Percentiles rank a stretch among this genome's conserved stretches.
phyloP scores from a whole-genome alignment of 352 stramenopile genomes.

The Pythium folliculosum region DNA sequence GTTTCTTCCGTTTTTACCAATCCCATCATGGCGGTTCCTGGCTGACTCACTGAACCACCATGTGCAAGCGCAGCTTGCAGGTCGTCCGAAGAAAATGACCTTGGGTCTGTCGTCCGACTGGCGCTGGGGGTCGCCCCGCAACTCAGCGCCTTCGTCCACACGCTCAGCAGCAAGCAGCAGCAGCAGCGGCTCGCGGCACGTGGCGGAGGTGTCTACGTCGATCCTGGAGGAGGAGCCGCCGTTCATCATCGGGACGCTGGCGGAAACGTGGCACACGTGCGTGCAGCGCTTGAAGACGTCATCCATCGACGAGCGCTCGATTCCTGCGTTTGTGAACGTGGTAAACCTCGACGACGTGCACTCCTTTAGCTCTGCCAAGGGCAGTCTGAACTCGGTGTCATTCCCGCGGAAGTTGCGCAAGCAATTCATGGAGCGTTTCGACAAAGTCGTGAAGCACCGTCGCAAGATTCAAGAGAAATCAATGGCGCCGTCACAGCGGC shows the following conservation, averaged over 20 bases:
- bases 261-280: slow-evolving; percentile 71
- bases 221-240: slow-evolving; percentile 46
- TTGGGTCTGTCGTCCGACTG: slow-evolving; percentile 62
- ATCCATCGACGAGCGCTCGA: slow-evolving; percentile 51
- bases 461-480: slow-evolving; percentile 56
- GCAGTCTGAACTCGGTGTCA: slow-evolving; percentile 50
- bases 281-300: slow-evolving; percentile 47
- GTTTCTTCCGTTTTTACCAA: slow-evolving; percentile 73
- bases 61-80: slow-evolving; percentile 47
- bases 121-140: slow-evolving; percentile 51
- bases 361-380: slow-evolving; percentile 56
- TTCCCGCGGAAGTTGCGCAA: slow-evolving; percentile 77
- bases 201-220: background rate
- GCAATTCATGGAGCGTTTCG: slow-evolving; percentile 73
- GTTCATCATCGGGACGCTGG: slow-evolving; percentile 67
- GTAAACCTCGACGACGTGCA: slow-evolving; percentile 65
- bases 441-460: slow-evolving; percentile 64
- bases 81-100: slow-evolving; percentile 60
- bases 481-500: background rate
- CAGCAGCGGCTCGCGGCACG: slow-evolving; percentile 7
- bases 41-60: slow-evolving; percentile 63
- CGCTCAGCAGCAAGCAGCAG: slow-evolving; percentile 20
- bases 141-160: slow-evolving; percentile 24
- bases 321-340: slow-evolving; percentile 64
- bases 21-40: slow-evolving; percentile 73